Evolutionary conservation across 1,284 basidiomycete species (phyloP), one percentile per base, ranked within the genome.

Genomic region (Puccinia triticina): DNA sequence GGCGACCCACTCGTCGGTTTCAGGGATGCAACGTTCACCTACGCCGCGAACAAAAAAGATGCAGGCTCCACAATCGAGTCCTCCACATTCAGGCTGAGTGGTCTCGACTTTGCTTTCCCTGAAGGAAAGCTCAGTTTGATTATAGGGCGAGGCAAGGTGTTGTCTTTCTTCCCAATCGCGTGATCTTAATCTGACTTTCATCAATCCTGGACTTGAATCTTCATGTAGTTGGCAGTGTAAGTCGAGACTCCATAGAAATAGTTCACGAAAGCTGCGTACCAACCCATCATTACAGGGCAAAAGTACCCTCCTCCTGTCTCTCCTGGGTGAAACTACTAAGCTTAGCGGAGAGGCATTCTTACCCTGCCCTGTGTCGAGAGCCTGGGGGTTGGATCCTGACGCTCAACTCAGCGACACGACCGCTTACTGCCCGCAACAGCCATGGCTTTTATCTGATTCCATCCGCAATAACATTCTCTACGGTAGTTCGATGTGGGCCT

Each of bases 361-460:
- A 86, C 89, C 90, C 5, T 89, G 89, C 79, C 88, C 89, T 1
- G 86, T 89, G 29, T 85, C 87, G 26, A 86, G 88, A 40, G 84
- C 85, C 16, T 84, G 85, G 5, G 84, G 84, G 23, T 83, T 85
- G 32, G 88, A 89, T 82, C 88, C 86, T 1, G 88, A 89, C 32
- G 88, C 91, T 34, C 91, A 92, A 0, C 87, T 92, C 50, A 90
- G 90, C 85, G 92, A 94, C 84, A 89, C 91, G 11, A 91, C 95
- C 46, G 93, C 94, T 0, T 96, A 95, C 92, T 93, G 91, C 64
- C 91, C 93, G 0, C 95, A 97, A 87, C 90, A 91, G 0, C 92
- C 95, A 0, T 97, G 94, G 94, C 89, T 97, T 48, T 89, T 91
- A 74, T 90, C 89, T 32, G 92, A 92, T 8, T 93, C 93, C 2